Evolutionary conservation across 192 early-diverging fungal species (phyloP), one percentile per base, ranked within the genome.

Genomic region (Coemansia sp.): DNA sequence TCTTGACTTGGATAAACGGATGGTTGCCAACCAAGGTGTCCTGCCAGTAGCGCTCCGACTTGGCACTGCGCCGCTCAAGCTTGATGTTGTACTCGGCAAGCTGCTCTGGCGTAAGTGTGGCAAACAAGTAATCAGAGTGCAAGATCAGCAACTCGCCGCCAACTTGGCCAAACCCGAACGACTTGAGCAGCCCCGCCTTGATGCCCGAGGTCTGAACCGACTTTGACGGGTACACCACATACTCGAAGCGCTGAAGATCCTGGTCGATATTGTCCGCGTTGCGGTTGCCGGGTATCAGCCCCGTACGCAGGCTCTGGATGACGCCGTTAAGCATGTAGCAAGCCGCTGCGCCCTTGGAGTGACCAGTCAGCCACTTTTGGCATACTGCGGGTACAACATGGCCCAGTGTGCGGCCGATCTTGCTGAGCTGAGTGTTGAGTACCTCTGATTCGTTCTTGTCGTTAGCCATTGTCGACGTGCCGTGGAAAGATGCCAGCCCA

Each of bases 321-420:
- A 93, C 85, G 65, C 94, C 93, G 76, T 95, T 97, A 63, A 93
- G 85, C 95, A 97, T 95, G 89, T 91, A 97, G 23, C 88, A 89
- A 28, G 95, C 94, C 39, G 95, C 94, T 24, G 93, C 88, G 36
- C 90, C 95, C 88, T 95, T 95, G 53, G 93, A 88, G 42, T 79
- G 94, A 45, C 94, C 95, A 58, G 94, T 97, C 65, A 97, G 83
- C 79, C 94, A 90, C 79, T 97, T 97, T 64, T 97, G 95, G 84
- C 90, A 91, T 62, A 97, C 86, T 14, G 86, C 82, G 7, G 93
- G 92, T 37, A 90, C 68, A 21, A 87, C 87, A 60, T 97, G 93
- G 66, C 95, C 95, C 60, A 85, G 88, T 45, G 88, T 86, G 59
- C 94, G 88, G 20, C 95, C 94, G 36, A 97, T 85, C 72, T 97